Base-by-base conservation (phyloP, 2,329 filamentous ascomycete genomes). In the Venturia effusa region DNA sequence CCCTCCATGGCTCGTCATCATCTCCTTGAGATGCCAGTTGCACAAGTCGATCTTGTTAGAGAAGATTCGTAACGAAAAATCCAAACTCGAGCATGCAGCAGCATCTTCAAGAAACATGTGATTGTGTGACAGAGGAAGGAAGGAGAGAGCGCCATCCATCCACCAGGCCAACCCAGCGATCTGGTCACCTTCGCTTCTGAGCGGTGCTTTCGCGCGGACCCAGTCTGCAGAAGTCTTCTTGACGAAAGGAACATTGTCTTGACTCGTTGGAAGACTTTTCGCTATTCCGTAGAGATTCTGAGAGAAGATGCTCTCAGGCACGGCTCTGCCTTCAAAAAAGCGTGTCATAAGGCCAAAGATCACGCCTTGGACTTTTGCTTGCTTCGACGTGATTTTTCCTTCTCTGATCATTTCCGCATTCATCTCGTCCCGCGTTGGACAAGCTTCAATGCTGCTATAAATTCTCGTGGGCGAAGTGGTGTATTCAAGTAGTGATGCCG, bases 1-100 rank as follows among this genome's bases (percentile, higher is more conserved):
- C 0, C 71, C 75, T 1, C 70, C 80, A 0, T 71, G 71, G 11
- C 70, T 68, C 0, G 76, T 78, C 59, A 65, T 71, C 39, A 76
- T 70, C 71, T 82, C 77, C 51, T 72, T 70, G 43, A 82, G 63
- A 68, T 76, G 72, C 79, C 80, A 83, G 27, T 72, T 60, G 7
- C 68, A 67, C 51, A 81, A 10, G 61, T 80, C 72, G 0, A 79
- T 64, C 0, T 74, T 72, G 0, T 71, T 74, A 1, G 69, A 70
- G 65, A 80, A 78, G 7, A 80, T 67, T 0, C 80, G 71, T 64
- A 83, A 64, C 3, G 81, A 76, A 68, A 83, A 83, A 66, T 83
- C 80, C n/a, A 83, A 67, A 11, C 74, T 78, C 1, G 76, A 77
- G 61, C 76, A 80, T 1, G 79, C 78, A 7, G 67, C 74, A 0